phyloP scores from a whole-genome alignment of 1,284 basidiomycete genomes.

The Sutorius eximius region DNA sequence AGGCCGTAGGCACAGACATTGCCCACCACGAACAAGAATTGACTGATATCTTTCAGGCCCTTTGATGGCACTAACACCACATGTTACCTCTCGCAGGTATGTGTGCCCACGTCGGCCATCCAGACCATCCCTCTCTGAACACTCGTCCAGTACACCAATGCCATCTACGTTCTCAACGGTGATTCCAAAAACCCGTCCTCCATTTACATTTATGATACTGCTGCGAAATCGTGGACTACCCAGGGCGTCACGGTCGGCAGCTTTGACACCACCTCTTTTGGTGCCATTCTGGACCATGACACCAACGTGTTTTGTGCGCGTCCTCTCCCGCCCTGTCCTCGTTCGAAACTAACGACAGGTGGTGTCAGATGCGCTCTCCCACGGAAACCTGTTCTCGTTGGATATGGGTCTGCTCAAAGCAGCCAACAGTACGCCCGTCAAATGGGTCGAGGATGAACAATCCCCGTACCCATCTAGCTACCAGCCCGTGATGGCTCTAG shows the following conservation, averaged over 20 bases:
- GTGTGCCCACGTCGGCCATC: background rate
- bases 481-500: slow-evolving; percentile 73
- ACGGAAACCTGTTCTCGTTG: slow-evolving; percentile 61
- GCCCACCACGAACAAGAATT: background rate
- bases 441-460: slow-evolving; percentile 62
- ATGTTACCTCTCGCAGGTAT: slow-evolving; percentile 70
- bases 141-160: slow-evolving; percentile 60
- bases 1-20: slow-evolving; percentile 57
- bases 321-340: background rate
- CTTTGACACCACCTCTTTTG: slow-evolving; percentile 58
- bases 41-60: slow-evolving; percentile 43
- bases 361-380: slow-evolving; percentile 57
- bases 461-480: slow-evolving; percentile 57
- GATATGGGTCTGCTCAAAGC: slow-evolving; percentile 63
- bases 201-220: slow-evolving; percentile 69
- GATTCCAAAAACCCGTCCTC: slow-evolving; percentile 64
- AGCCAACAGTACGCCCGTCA: slow-evolving; percentile 54
- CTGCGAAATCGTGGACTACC: slow-evolving; percentile 62
- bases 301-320: slow-evolving; percentile 78
- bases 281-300: slow-evolving; percentile 82
- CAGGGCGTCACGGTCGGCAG: slow-evolving; percentile 51
- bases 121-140: slow-evolving; percentile 1
- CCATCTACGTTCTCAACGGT: slow-evolving; percentile 78
- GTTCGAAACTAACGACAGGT: slow-evolving; percentile 5
- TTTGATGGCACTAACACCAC: slow-evolving; percentile 67